Base-by-base conservation (phyloP, 768 basidiomycete species). In the Tulasnella sp. region DNA sequence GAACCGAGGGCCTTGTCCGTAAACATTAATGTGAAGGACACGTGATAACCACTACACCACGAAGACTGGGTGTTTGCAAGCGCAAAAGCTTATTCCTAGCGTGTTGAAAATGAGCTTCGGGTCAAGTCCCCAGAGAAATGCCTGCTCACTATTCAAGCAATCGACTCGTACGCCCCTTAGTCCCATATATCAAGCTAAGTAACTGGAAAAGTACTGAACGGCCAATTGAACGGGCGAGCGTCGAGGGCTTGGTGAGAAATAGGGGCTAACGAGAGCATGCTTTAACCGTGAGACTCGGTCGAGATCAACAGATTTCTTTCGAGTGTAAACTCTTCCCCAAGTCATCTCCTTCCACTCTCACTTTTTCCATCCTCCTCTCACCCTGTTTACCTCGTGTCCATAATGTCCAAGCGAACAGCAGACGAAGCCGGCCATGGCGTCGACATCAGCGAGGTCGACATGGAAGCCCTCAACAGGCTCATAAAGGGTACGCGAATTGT, bases 41-140 rank as follows among this genome's bases (percentile, higher is more conserved):
- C 71, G 71, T 72, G 71, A 72, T 72, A 72, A 72, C 71, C 71
- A 72, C 71, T 72, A 72, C 71, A 72, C 71, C 71, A 72, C 47
- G 36, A 59, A 69, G 69, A 69, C 69, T 35, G 5, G 69, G 37
- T 69, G 17, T n/a, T n/a, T n/a, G n/a, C n/a, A n/a, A n/a, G n/a
- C n/a, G n/a, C n/a, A n/a, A n/a, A n/a, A n/a, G n/a, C n/a, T n/a
- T n/a, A n/a, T n/a, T n/a, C n/a, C n/a, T n/a, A n/a, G n/a, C n/a
- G n/a, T n/a, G n/a, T n/a, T n/a, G n/a, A n/a, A n/a, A n/a, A n/a
- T n/a, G n/a, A n/a, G n/a, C n/a, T n/a, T n/a, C n/a, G n/a, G n/a
- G n/a, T n/a, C n/a, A n/a, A n/a, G n/a, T n/a, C n/a, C n/a, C n/a
- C n/a, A n/a, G n/a, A n/a, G n/a, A n/a, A n/a, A n/a, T n/a, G n/a